Conservation (phyloP, 306 rosid genomes). For the Luffa acutangula region DNA sequence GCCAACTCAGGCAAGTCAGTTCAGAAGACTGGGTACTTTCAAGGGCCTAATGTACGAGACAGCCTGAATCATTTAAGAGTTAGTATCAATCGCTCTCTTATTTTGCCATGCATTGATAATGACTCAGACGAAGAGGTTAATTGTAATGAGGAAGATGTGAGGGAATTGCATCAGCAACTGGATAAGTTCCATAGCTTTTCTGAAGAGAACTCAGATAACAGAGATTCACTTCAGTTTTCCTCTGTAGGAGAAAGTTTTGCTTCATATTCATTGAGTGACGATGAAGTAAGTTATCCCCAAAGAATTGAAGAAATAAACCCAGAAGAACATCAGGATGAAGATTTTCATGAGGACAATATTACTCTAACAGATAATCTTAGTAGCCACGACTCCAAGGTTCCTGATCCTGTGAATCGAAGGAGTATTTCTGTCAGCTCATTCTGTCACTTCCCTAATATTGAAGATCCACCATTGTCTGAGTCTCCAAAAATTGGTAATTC, state of each 20-base stretch:
- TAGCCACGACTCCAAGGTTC: constrained; percentile 25
- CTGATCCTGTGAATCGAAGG: constrained; percentile 34
- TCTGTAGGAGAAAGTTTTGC: constrained; percentile 46
- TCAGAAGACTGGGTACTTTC: constrained; percentile 43
- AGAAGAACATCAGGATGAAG: constrained; percentile 10
- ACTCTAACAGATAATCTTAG: constrained; percentile 25
- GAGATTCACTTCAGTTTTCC: constrained; percentile 41
- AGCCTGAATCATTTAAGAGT: constrained; percentile 76
- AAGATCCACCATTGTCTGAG: constrained; percentile 70
- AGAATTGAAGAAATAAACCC: constrained; percentile 40
- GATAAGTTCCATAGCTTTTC: constrained; percentile 44
- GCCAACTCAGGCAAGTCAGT: constrained; percentile 33
- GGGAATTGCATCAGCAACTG: constrained; percentile 54
- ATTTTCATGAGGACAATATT: constrained; percentile 22
- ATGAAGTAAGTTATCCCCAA: constrained; percentile 25
- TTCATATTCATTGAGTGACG: constrained; percentile 32
- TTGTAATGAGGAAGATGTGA: constrained; percentile 57
- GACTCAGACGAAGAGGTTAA: constrained; percentile 52
- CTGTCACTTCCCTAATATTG: constrained; percentile 41
- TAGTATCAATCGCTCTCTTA: constrained; percentile 78
- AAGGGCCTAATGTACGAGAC: constrained; percentile 63
- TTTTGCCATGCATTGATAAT: constrained; percentile 44
- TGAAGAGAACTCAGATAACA: constrained; percentile 30
- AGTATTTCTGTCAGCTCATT: constrained; percentile 58
- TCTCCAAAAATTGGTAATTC: constrained; percentile 77